These are phyloP conservation scores for Chenopodium berlandieri DNA, from an alignment of 148 eudicot genomes.

Conservation along the genomic window DNA sequence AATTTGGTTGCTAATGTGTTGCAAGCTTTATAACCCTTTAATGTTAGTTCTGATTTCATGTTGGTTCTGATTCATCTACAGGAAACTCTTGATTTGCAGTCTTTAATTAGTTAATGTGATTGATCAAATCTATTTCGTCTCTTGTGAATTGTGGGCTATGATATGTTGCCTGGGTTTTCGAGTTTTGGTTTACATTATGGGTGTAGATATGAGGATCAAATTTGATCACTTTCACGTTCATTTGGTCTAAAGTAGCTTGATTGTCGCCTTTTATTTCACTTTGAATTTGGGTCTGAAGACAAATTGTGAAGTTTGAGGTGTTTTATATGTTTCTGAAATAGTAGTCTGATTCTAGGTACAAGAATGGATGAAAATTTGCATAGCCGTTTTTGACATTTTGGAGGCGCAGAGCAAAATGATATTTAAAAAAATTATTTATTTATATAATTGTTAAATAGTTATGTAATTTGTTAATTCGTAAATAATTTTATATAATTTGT, in stretches of 20 bases:
- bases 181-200: neutral
- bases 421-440: too few relatives aligned
- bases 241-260: neutral
- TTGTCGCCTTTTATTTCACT: neutral
- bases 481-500: too few relatives aligned
- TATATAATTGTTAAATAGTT: too few relatives aligned
- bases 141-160: neutral
- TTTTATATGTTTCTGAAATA: neutral
- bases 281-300: neutral
- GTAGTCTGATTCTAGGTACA: constrained; percentile 25
- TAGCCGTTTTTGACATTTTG: too few relatives aligned
- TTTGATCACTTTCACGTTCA: neutral
- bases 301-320: neutral
- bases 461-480: too few relatives aligned
- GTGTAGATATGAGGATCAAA: neutral
- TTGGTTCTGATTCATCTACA: too few relatives aligned
- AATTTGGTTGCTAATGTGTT: too few relatives aligned
- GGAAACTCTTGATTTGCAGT: neutral
- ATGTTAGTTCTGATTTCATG: too few relatives aligned
- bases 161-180: neutral
- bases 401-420: too few relatives aligned
- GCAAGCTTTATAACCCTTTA: too few relatives aligned
- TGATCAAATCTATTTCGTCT: neutral
- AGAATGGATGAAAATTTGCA: constrained; percentile 11
- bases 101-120: neutral